Percentiles rank a stretch among this genome's conserved stretches.
Conservation (phyloP, 2,329 filamentous ascomycete species). For the Phyllosticta capitalensis region DNA sequence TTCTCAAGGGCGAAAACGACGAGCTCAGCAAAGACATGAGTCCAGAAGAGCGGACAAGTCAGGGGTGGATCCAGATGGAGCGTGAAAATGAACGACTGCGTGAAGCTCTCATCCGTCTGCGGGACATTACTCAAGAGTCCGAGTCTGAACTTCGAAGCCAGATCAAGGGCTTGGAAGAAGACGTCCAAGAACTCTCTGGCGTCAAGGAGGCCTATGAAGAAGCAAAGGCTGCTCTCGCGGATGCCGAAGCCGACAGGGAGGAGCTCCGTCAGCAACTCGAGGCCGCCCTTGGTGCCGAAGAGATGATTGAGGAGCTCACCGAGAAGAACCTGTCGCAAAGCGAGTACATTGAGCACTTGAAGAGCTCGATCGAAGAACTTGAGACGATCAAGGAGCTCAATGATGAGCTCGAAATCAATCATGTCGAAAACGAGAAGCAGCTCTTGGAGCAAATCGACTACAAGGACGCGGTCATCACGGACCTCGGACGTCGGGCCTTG, state of each 20-base stretch:
- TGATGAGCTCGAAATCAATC: slow-evolving; percentile 88
- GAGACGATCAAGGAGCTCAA: slow-evolving; percentile 86
- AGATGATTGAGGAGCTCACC: slow-evolving; percentile 87
- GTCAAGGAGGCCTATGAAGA: slow-evolving; percentile 53
- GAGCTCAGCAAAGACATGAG: slow-evolving; percentile 79
- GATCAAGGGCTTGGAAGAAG: slow-evolving; percentile 27
- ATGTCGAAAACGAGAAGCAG: slow-evolving; percentile 87
- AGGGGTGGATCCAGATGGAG: slow-evolving; percentile 87
- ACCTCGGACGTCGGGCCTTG: slow-evolving; percentile 61
- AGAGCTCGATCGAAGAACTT: slow-evolving; percentile 73
- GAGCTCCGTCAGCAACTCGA: slow-evolving; percentile 88
- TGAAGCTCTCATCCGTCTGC: slow-evolving; percentile 72
- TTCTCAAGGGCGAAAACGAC: slow-evolving; percentile 76
- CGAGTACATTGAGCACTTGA: slow-evolving; percentile 75
- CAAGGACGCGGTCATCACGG: slow-evolving; percentile 73
- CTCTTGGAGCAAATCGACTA: slow-evolving; percentile 89
- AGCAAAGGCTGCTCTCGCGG: slow-evolving; percentile 62
- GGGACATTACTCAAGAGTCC: slow-evolving; percentile 78
- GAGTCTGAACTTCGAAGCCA: slow-evolving; percentile 71
- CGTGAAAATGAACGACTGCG: slow-evolving; percentile 78
- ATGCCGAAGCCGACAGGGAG: slow-evolving; percentile 66
- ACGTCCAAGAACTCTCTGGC: slow-evolving; percentile 30
- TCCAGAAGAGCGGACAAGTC: slow-evolving; percentile 74
- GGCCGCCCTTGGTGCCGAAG: slow-evolving; percentile 75
- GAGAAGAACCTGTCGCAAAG: slow-evolving; percentile 77